Evolutionary conservation across 768 basidiomycete genomes (phyloP), one percentile per base, ranked within the genome.

Genomic region (Suillus subalutaceus): DNA sequence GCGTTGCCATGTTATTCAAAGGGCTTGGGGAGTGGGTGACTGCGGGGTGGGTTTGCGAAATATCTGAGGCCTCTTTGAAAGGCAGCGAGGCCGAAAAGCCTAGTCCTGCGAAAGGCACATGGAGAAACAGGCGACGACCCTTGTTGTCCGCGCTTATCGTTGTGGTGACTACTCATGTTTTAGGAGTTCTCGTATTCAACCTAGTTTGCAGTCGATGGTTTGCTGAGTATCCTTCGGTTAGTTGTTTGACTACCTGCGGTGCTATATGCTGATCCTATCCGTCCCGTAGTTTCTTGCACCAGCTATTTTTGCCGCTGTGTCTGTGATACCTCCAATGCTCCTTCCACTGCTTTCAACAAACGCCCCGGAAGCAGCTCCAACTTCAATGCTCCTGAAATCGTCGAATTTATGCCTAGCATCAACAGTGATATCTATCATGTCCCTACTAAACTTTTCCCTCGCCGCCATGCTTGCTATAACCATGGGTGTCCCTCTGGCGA

Each of bases 391-490:
- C 20, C 79, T 96, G 50, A 89, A 92, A 69, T 81, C 91, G 0
- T 80, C 94, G 67, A 91, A 91, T 70, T 86, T 96, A 35, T 93
- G 96, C 75, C 78, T 92, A 56, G 86, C 93, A 30, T 97, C 97
- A 4, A 91, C 92, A 1, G 84, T 95, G 60, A 91, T 97, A 68
- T 95, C 89, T 15, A 87, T 93, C 44, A 89, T 88, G 37, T 90
- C 94, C 18, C 89, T 97, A 66, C 87, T 97, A 75, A 97, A 98
- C 77, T 97, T 97, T 78, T 94, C 93, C 9, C 88, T 98, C 23
- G 93, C 96, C 0, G 88, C 90, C 26, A 74, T 83, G 26, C 82
- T 97, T 20, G 86, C 91, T 0, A 74, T 91, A 35, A 71, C 86
- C 10, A 82, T 94, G 20, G 88, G 89, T 9, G 50, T 90, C 12